Evolutionary conservation across 2,329 filamentous ascomycete genomes (phyloP).

Genomic region (Ophiocordyceps australis): DNA sequence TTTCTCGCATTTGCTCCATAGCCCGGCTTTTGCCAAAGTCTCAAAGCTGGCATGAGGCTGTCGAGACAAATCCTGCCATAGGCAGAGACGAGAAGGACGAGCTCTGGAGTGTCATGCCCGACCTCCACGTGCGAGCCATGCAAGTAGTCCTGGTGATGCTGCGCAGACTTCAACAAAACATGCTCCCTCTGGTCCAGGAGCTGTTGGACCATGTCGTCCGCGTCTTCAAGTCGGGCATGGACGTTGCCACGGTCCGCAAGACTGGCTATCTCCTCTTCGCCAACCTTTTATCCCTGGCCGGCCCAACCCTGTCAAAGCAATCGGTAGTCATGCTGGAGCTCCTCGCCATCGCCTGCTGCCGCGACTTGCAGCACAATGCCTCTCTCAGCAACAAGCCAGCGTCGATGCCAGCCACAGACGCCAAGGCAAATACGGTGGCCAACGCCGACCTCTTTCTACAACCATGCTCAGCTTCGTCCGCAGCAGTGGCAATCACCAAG

Average conservation of each 20-base stretch:
- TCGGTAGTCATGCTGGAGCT: conserved; percentile 43
- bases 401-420: conserved; percentile 9
- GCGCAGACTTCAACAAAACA: conserved; percentile 36
- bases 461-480: conserved; percentile 13
- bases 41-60: conserved; percentile 26
- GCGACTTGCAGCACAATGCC: conserved; percentile 45
- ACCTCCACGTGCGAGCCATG: conserved; percentile 56
- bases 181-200: conserved; percentile 41
- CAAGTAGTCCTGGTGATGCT: conserved; percentile 39
- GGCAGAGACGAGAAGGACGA: conserved; percentile 67
- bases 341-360: conserved; percentile 51
- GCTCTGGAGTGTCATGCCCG: conserved; percentile 55
- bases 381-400: conserved; percentile 20
- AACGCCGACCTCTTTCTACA: conserved; percentile 60
- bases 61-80: conserved; percentile 55
- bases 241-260: conserved; percentile 33
- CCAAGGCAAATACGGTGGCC: conserved; percentile 21
- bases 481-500: conserved; percentile 12
- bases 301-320: conserved; percentile 47
- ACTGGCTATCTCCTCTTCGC: conserved; percentile 41
- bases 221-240: conserved; percentile 43
- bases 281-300: conserved; percentile 40
- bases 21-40: conserved; percentile 28
- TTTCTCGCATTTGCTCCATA: conserved; percentile 52
- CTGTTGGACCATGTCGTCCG: conserved; percentile 55